These are phyloP conservation scores for Lantana camara DNA, from an alignment of 257 asterid genomes.

Conservation along the genomic window DNA sequence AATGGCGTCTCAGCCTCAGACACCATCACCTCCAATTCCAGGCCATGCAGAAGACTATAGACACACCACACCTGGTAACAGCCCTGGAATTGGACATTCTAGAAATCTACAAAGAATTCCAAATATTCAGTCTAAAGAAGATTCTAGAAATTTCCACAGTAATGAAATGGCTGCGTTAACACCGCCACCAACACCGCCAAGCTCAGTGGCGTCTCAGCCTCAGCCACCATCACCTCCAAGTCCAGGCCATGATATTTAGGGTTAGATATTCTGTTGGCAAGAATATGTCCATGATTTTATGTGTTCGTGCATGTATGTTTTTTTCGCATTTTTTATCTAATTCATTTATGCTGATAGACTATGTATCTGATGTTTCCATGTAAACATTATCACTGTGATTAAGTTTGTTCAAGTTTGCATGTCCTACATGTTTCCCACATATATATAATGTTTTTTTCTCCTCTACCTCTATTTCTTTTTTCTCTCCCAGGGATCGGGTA, in stretches of 20 bases:
- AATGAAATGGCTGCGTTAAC: conserved; percentile 15
- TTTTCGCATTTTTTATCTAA: not conserved
- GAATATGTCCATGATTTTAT: not conserved
- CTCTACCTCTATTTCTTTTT: not conserved
- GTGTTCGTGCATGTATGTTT: conserved; percentile 18
- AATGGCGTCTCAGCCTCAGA: conserved; percentile 25
- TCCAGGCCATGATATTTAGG: conserved; percentile 51
- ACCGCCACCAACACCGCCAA: conserved; percentile 29
- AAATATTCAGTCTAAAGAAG: not conserved
- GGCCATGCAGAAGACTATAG: conserved; percentile 60
- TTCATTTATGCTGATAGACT: not conserved
- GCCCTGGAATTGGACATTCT: conserved; percentile 68
- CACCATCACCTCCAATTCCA: conserved; percentile 53
- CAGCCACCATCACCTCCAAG: conserved; percentile 47
- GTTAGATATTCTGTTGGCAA: conserved; percentile 3
- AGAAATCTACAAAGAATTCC: conserved; percentile 4
- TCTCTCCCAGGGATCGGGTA: not conserved
- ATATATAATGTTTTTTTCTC: conserved; percentile 2
- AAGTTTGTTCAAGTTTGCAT: not conserved
- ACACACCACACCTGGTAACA: conserved; percentile 65
- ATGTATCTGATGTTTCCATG: conserved; percentile 1
- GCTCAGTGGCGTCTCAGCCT: conserved; percentile 24
- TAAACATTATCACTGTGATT: not conserved
- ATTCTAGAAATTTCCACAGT: conserved; percentile 2
- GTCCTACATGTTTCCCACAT: not conserved